Conservation (phyloP, 2,329 filamentous ascomycete species). For the Xylariaceae sp. region DNA sequence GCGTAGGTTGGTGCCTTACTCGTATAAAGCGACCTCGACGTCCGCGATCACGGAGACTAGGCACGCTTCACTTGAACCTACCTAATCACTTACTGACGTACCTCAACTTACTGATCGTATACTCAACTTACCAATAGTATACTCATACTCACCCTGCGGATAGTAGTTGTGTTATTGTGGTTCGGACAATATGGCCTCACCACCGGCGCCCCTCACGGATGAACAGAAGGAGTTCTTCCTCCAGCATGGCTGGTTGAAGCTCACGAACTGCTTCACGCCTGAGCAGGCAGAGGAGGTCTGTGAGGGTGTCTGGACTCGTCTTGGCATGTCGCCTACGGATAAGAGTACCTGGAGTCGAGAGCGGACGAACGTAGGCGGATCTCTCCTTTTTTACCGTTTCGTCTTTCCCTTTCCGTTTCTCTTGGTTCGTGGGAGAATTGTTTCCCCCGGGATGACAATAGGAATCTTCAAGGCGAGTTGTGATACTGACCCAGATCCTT, state of each 20-base stretch:
- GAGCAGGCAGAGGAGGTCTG: conserved; percentile 29
- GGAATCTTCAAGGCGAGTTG: not conserved
- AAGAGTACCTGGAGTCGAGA: conserved; percentile 59
- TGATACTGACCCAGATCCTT: not conserved
- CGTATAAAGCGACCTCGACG: too few relatives aligned
- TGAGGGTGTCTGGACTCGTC: conserved; percentile 56
- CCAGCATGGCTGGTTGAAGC: conserved; percentile 49
- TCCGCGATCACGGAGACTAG: too few relatives aligned
- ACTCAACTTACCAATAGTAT: too few relatives aligned
- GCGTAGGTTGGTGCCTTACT: too few relatives aligned
- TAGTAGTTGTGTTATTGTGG: not conserved
- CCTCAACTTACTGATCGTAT: not conserved
- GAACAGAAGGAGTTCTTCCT: conserved; percentile 44
- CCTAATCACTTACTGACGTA: not conserved
- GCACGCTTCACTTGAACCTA: not conserved
- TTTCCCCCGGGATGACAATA: not conserved
- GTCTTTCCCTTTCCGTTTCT: not conserved
- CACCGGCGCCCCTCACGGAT: conserved; percentile 28
- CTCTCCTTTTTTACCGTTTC: not conserved
- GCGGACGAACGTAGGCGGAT: conserved; percentile 46
- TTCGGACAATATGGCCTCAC: conserved; percentile 23
- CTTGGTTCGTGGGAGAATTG: too few relatives aligned
- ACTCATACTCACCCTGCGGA: too few relatives aligned
- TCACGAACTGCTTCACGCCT: conserved; percentile 42
- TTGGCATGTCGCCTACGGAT: conserved; percentile 60